Conservation (phyloP, 2,329 filamentous ascomycete genomes). For the Penicillium sp. region DNA sequence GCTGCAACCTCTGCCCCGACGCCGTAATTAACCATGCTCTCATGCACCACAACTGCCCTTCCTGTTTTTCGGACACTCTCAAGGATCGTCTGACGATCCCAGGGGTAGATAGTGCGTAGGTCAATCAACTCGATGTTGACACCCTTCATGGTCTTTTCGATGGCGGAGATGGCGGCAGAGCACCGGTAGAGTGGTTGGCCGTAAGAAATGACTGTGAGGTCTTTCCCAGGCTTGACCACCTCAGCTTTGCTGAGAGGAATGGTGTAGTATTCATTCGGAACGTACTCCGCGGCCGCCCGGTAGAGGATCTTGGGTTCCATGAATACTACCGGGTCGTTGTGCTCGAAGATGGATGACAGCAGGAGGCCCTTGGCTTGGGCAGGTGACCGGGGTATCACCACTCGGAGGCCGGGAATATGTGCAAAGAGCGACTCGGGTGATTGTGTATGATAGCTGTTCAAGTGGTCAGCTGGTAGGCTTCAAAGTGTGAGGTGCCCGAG, state of each 20-base stretch:
- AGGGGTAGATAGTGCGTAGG: conserved; percentile 81
- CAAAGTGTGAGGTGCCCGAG: no score
- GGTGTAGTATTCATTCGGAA: conserved; percentile 73
- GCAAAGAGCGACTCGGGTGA: conserved; percentile 84
- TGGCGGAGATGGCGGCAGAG: conserved; percentile 66
- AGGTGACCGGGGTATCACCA: conserved; percentile 81
- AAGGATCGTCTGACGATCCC: conserved; percentile 77
- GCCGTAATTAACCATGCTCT: conserved; percentile 85
- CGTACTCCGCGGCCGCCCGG: conserved; percentile 84
- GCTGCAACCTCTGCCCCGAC: conserved; percentile 86
- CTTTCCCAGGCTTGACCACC: conserved; percentile 69
- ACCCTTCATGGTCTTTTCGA: conserved; percentile 65
- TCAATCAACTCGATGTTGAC: conserved; percentile 81
- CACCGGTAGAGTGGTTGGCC: conserved; percentile 86
- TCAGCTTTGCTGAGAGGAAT: conserved; percentile 83
- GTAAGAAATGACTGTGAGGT: conserved; percentile 81
- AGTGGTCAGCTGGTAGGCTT: not conserved
- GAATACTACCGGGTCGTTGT: conserved; percentile 82
- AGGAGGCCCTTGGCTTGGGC: conserved; percentile 83
- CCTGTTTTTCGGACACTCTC: conserved; percentile 83
- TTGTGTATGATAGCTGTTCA: conserved; percentile 67
- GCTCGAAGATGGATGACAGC: conserved; percentile 65
- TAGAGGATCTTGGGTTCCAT: conserved; percentile 94
- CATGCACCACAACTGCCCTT: conserved; percentile 80
- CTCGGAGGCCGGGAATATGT: conserved; percentile 77